A percentile compares a stretch with the other conserved stretches of the same genome.
phyloP scores from a whole-genome alignment of 441 rosid genomes.

The Raphanus hybrid region DNA sequence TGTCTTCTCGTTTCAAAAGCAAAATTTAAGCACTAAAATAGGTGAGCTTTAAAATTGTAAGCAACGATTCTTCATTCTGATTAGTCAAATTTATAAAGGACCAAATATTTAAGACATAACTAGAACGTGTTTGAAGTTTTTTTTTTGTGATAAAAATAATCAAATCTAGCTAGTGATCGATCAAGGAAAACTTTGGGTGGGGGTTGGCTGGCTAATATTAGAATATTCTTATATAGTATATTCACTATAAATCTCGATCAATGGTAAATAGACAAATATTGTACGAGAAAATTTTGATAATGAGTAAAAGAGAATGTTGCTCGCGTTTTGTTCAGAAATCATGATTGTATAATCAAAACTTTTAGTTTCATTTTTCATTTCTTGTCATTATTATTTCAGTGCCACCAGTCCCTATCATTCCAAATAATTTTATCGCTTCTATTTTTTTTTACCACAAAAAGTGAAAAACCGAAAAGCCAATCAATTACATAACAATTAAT shows the following conservation, averaged over 20 bases:
- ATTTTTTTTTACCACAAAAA: conserved; percentile 13
- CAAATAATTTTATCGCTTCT: conserved; percentile 5
- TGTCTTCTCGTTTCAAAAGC: too few relatives aligned
- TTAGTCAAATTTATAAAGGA: background rate
- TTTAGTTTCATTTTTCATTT: conserved; percentile 21
- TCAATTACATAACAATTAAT: conserved; percentile 13
- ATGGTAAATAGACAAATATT: conserved; percentile 37
- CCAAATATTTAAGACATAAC: conserved; percentile 4
- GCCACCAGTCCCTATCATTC: conserved; percentile 28
- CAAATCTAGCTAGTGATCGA: conserved; percentile 26
- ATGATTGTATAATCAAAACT: conserved; percentile 15
- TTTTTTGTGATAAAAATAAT: conserved; percentile 5
- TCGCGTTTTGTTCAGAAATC: conserved; percentile 28
- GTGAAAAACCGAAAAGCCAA: conserved; percentile 1
- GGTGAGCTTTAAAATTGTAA: conserved; percentile 1
- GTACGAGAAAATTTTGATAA: conserved; percentile 29
- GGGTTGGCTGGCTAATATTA: background rate
- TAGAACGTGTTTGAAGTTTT: conserved; percentile 5
- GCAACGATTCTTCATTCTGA: background rate
- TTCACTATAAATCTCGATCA: conserved; percentile 26
- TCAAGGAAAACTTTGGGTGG: conserved; percentile 37
- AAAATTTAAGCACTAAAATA: too few relatives aligned
- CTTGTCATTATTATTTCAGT: conserved; percentile 20
- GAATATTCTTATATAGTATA: conserved; percentile 21
- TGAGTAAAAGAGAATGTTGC: conserved; percentile 27